Evolutionary conservation across 352 stramenopile species (phyloP), one percentile per base, ranked within the genome.

Genomic region (Elongisporangium senticosum): DNA sequence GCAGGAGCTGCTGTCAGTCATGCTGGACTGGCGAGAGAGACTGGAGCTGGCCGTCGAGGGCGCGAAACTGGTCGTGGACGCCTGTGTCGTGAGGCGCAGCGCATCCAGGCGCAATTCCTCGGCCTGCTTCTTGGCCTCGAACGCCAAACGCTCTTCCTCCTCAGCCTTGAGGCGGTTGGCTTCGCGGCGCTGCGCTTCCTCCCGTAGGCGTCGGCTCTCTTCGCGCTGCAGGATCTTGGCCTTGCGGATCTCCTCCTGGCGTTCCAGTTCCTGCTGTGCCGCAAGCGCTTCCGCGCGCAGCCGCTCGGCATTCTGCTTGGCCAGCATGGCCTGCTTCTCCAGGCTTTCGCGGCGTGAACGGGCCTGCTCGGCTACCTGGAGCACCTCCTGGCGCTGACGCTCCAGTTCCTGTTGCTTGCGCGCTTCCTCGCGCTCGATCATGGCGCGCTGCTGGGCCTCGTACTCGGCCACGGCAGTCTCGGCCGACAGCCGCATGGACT

Each of bases 391-490:
- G 50, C 79, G 73, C 61, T 89, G 67, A 3, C 68, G 56, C 55
- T 89, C 76, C 15, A 92, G 65, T 50, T 88, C 78, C 51, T 72
- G 48, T 24, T 90, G 78, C 64, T 77, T 77, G 24, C 79, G 73
- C n/a, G 62, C 61, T 37, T 85, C 83, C 48, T 89, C 82, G 10
- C 77, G 74, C 63, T 91, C 82, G 23, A 73, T 59, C 4, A 71
- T 67, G n/a, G 73, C 67, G 21, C 74, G 71, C 58, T 89, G 82
- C 64, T 91, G 79, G 17, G 59, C 64, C 48, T 91, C 82, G 24
- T 79, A 89, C 50, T 92, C 79, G 21, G 62, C 65, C 51, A 92
- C 76, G 8, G 79, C 83, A 20, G 59, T 73, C 62, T 85, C 65
- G 14, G 82, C 82, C n/a, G 77, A 86, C 13, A 75, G 56, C 3